Conservation (phyloP, 2,329 filamentous ascomycete species). For the Exophiala spinifera region DNA sequence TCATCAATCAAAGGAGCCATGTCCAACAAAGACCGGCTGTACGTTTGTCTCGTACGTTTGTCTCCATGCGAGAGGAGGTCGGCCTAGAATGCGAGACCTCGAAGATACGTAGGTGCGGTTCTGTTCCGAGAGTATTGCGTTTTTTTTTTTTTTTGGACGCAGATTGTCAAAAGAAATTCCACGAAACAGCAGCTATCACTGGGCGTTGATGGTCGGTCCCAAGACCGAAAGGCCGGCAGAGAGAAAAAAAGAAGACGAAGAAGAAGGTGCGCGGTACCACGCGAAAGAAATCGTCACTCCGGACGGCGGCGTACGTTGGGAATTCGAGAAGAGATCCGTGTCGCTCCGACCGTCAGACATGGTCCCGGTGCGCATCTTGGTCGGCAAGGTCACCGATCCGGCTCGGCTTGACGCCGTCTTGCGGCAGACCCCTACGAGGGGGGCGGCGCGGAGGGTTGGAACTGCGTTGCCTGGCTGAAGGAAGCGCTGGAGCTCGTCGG, state of each 20-base stretch:
- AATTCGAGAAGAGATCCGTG: too few relatives aligned
- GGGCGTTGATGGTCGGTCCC: constrained; percentile 39
- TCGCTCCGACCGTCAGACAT: too few relatives aligned
- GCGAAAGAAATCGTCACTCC: constrained; percentile 32
- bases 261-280: constrained; percentile 33
- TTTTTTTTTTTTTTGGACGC: too few relatives aligned
- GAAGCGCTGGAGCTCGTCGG: constrained; percentile 38
- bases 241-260: too few relatives aligned
- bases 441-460: constrained; percentile 37
- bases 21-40: constrained; percentile 34
- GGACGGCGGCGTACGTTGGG: neutral
- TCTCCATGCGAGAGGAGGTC: constrained; percentile 31
- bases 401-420: constrained; percentile 24
- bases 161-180: neutral
- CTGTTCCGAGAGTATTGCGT: constrained; percentile 16
- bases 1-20: neutral
- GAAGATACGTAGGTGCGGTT: constrained; percentile 31
- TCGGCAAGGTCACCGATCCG: too few relatives aligned
- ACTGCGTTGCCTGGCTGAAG: constrained; percentile 45
- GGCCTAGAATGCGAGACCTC: constrained; percentile 28
- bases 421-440: constrained; percentile 33
- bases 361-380: too few relatives aligned
- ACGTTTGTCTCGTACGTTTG: too few relatives aligned
- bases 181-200: constrained; percentile 38
- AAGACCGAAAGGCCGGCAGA: constrained; percentile 33